Evolutionary conservation across 2,329 filamentous ascomycete genomes (phyloP).

Genomic region (Corniculantispora saksenae): DNA sequence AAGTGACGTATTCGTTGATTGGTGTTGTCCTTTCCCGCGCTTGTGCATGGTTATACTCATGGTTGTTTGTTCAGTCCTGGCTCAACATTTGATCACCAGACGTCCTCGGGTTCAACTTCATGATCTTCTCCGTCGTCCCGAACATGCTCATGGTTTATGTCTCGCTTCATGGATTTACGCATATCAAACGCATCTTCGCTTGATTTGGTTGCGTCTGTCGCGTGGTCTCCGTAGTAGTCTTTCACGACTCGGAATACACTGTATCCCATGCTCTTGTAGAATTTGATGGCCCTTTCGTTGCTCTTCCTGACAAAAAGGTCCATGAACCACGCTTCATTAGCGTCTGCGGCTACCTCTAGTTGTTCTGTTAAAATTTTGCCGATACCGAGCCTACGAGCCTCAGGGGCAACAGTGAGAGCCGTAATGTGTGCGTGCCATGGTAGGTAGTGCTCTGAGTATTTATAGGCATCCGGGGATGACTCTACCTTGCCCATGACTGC

Average conservation of each 20-base stretch:
- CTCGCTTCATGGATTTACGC: conserved; percentile 75
- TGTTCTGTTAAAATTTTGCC: conserved; percentile 80
- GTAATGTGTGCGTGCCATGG: conserved; percentile 99
- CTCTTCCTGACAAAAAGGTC: conserved; percentile 90
- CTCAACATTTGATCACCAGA: conserved; percentile 62
- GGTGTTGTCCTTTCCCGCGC: too few species aligned
- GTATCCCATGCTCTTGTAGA: conserved; percentile 92
- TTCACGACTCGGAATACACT: conserved; percentile 85
- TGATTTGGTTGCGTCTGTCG: conserved; percentile 59
- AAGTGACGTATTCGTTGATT: too few species aligned
- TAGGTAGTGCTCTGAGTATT: conserved; percentile 84
- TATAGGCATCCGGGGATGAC: conserved; percentile 74
- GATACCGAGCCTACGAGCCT: conserved; percentile 81
- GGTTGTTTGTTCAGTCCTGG: background rate
- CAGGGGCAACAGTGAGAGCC: conserved; percentile 86
- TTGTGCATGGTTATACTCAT: background rate
- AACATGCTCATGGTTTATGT: conserved; percentile 73
- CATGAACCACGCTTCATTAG: conserved; percentile 87
- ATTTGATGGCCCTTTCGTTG: conserved; percentile 81
- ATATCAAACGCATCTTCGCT: conserved; percentile 95
- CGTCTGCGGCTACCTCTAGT: conserved; percentile 80
- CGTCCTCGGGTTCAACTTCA: conserved; percentile 78
- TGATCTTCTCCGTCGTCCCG: conserved; percentile 78
- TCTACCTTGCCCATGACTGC: conserved; percentile 98
- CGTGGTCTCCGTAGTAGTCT: conserved; percentile 90